Conservation (phyloP, 805 yeast species). For the Lipomyces orientalis region DNA sequence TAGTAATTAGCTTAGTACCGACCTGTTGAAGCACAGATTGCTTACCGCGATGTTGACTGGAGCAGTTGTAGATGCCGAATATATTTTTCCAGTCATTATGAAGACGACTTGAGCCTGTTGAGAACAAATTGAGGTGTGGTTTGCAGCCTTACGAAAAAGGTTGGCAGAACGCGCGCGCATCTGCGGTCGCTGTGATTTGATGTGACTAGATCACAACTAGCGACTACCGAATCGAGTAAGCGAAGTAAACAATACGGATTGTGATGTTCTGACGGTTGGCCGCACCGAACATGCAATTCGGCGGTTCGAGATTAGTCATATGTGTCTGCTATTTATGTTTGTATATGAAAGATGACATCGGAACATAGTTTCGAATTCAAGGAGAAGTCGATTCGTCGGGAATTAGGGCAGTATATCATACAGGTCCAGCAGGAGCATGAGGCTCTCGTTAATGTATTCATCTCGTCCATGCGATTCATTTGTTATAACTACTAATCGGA, state of each 20-base stretch:
- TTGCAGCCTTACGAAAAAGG: too few species aligned
- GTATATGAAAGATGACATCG: neutral
- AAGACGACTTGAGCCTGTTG: neutral
- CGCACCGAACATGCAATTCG: neutral
- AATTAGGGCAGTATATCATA: slow-evolving; percentile 18
- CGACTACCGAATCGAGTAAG: too few species aligned
- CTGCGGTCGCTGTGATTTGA: too few species aligned
- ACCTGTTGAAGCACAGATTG: slow-evolving; percentile 33
- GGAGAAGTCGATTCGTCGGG: slow-evolving; percentile 27
- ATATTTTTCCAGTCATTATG: slow-evolving; percentile 44
- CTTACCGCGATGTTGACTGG: slow-evolving; percentile 96
- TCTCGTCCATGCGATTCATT: neutral
- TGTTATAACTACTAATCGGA: neutral
- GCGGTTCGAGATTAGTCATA: neutral
- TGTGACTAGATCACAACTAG: neutral
- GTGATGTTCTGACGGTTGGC: too few species aligned
- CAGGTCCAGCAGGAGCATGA: slow-evolving; percentile 25
- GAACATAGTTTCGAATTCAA: slow-evolving; percentile 18
- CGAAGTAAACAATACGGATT: too few species aligned
- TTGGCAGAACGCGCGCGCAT: too few species aligned
- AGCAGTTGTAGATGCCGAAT: slow-evolving; percentile 85
- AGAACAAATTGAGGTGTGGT: neutral
- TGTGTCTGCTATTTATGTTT: neutral
- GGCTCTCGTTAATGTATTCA: slow-evolving; percentile 4
- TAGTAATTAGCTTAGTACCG: slow-evolving; percentile 37